Evolutionary conservation across 768 basidiomycete species (phyloP), one percentile per base, ranked within the genome.

Genomic region (Calocera viscosa): DNA sequence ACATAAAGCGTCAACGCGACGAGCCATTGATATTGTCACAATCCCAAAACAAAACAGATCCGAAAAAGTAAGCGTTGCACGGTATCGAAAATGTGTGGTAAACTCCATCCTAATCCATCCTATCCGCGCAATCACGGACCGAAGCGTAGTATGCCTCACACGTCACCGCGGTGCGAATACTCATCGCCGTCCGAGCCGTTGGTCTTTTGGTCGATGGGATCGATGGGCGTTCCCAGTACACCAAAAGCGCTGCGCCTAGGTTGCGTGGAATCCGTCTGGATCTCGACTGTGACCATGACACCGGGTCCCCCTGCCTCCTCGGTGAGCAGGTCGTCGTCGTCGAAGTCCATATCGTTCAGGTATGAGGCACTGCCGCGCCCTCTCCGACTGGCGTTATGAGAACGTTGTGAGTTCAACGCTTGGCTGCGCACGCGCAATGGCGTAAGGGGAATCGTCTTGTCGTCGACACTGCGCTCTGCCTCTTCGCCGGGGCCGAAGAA

Each of bases 31-130:
- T 60, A 60, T 28, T 60, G 30, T 32, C 53, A 60, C 53, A 60
- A 60, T 28, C 53, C 53, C 53, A 60, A 60, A 60, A 60, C 53
- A 26, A 28, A 24, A 60, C 14, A 32, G 24, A 60, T 47, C 43
- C 43, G 19, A 19, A 26, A 60, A 60, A 14, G 30, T 10, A 60
- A 60, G 53, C 26, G 19, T 60, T 60, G 53, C 53, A 26, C 53
- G 53, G 53, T 60, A 60, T 60, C 53, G 26, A 60, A 60, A 32
- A 60, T 60, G 53, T 60, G 19, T 60, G 53, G 53, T 60, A 60
- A 60, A n/a, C n/a, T 60, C 53, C 53, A 28, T 32, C 24, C 53
- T 12, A 11, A 32, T 32, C 53, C 43, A 47, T 47, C 53, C 53
- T 60, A 10, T 16, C 7, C 30, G 10, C 10, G 24, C 5, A 28